Percentiles rank a stretch among this genome's conserved stretches.
Conservation (phyloP, 129 eudicot genomes). For the Pulicaria dysenterica region DNA sequence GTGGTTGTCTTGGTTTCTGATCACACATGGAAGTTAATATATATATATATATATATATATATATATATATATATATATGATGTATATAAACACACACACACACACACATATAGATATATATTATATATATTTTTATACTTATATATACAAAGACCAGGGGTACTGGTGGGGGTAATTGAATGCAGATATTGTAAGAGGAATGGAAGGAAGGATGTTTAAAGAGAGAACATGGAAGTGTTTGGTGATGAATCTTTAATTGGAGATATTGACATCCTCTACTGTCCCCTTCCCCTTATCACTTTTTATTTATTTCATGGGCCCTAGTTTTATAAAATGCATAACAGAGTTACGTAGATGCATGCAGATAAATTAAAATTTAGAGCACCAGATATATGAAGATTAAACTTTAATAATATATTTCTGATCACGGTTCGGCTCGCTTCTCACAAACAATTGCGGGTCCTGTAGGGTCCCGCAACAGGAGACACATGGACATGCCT, state of each 20-base stretch:
- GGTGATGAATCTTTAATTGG: slow-evolving; percentile 54
- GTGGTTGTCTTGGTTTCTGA: slow-evolving; percentile 43
- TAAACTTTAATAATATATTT: background rate
- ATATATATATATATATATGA: background rate
- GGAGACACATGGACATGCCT: background rate
- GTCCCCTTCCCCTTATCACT: slow-evolving; percentile 60
- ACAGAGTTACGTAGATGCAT: slow-evolving; percentile 39
- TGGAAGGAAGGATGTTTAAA: slow-evolving; percentile 47
- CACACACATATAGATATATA: background rate
- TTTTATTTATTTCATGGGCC: slow-evolving; percentile 42
- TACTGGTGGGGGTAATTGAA: slow-evolving; percentile 46
- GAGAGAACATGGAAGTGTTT: slow-evolving; percentile 82
- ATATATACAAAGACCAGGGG: slow-evolving; percentile 13
- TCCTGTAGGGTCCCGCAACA: no score
- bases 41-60: background rate
- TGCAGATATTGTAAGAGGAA: slow-evolving; percentile 52
- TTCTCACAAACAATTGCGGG: background rate
- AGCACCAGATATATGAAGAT: background rate
- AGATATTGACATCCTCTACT: slow-evolving; percentile 59
- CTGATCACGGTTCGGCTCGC: background rate
- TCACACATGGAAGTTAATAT: slow-evolving; percentile 33
- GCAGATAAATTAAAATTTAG: slow-evolving; percentile 17
- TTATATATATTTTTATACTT: background rate
- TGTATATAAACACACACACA: background rate
- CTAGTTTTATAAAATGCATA: background rate